A percentile compares a stretch with the other conserved stretches of the same genome.
Evolutionary conservation across 192 early-diverging fungal genomes (phyloP).

Genomic region (Podila minutissima): DNA sequence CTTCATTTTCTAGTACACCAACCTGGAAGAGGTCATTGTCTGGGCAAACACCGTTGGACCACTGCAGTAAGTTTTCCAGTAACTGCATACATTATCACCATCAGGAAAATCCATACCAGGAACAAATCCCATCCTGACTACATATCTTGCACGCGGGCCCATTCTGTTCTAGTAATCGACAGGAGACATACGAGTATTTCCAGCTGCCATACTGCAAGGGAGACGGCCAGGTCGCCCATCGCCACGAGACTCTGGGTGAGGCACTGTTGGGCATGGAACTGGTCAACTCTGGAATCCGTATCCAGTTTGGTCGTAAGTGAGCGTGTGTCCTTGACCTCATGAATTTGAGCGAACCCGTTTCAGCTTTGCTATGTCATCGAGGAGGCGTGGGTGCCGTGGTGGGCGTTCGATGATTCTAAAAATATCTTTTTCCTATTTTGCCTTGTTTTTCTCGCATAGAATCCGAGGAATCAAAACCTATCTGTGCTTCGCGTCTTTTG

Average conservation of each 20-base stretch:
- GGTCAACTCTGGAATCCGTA: constrained; percentile 73
- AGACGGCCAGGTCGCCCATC: constrained; percentile 65
- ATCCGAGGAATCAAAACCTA: constrained; percentile 33
- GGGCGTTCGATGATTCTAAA: too few species aligned
- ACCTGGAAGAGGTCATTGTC: constrained; percentile 73
- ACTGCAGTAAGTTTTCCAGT: constrained; percentile 19
- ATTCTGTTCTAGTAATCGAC: constrained; percentile 59
- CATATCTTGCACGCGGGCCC: background rate
- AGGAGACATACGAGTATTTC: constrained; percentile 81
- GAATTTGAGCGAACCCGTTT: background rate
- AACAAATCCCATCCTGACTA: too few species aligned
- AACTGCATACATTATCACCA: constrained; percentile 6
- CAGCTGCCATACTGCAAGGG: constrained; percentile 81
- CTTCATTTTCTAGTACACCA: constrained; percentile 56
- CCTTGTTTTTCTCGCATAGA: constrained; percentile 19
- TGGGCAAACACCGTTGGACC: constrained; percentile 78
- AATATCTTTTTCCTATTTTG: too few species aligned
- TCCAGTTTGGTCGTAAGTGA: constrained; percentile 68
- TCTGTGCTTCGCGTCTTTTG: constrained; percentile 61
- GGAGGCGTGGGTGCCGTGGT: background rate
- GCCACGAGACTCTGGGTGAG: constrained; percentile 84
- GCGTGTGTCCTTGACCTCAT: background rate
- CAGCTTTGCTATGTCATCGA: background rate
- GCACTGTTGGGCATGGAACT: constrained; percentile 82
- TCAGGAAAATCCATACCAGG: constrained; percentile 15